Evolutionary conservation across 2,329 filamentous ascomycete species (phyloP).

Genomic region (Fusarium citri): DNA sequence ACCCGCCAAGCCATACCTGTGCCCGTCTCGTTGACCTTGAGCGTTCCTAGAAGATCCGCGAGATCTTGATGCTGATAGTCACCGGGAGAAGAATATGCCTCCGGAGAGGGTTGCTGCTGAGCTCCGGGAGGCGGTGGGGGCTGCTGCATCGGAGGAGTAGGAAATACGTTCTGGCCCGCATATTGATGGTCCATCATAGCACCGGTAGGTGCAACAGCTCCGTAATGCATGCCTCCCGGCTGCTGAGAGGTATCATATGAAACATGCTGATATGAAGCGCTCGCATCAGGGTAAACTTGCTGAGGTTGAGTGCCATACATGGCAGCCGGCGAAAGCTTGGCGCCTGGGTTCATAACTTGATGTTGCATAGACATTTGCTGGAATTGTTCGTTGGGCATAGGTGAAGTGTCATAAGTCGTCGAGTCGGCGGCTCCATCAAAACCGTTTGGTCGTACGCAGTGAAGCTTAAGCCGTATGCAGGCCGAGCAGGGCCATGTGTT

Average conservation of each 20-base stretch:
- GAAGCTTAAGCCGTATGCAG: constrained; percentile 90
- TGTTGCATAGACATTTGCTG: constrained; percentile 66
- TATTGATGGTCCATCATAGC: constrained; percentile 65
- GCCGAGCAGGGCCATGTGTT: constrained; percentile 98
- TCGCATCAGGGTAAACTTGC: constrained; percentile 60
- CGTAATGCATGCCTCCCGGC: constrained; percentile 65
- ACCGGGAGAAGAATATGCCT: constrained; percentile 69
- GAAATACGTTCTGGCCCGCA: constrained; percentile 61
- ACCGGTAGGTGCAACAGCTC: constrained; percentile 61
- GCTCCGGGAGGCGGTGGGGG: constrained; percentile 36
- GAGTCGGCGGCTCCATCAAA: constrained; percentile 63
- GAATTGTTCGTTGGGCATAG: constrained; percentile 51
- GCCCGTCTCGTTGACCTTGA: constrained; percentile 88
- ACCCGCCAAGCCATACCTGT: constrained; percentile 73
- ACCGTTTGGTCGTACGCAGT: constrained; percentile 90
- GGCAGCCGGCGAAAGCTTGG: constrained; percentile 56
- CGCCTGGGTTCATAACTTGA: constrained; percentile 55
- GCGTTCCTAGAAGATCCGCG: constrained; percentile 82
- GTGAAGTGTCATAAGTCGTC: constrained; percentile 50
- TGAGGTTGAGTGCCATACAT: constrained; percentile 61
- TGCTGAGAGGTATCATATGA: constrained; percentile 60
- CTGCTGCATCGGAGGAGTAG: constrained; percentile 61
- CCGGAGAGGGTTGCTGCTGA: constrained; percentile 53
- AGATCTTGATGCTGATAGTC: constrained; percentile 78
- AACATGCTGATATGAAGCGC: constrained; percentile 60